These are phyloP conservation scores for Amanita pallidorosea DNA, from an alignment of 768 basidiomycete species.

Conservation along the genomic window DNA sequence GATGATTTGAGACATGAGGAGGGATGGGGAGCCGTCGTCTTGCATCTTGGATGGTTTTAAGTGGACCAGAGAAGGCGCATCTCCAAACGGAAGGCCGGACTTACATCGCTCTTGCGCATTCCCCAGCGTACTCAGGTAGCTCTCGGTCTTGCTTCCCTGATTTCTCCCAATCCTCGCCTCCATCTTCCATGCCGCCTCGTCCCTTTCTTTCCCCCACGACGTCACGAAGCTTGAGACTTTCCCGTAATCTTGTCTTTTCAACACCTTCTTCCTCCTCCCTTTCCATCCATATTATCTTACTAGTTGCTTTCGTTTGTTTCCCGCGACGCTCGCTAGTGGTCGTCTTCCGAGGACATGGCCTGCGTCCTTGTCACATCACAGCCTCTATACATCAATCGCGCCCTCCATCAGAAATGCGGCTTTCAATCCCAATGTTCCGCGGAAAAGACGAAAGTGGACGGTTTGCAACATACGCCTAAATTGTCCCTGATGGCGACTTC, in stretches of 20 bases:
- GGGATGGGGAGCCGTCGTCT: constrained; percentile 17
- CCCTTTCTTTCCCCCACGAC: not conserved
- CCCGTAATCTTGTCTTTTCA: not conserved
- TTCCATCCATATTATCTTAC: not conserved
- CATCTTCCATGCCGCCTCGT: not conserved
- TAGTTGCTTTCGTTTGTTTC: not conserved
- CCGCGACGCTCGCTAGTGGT: not conserved
- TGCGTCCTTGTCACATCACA: not conserved
- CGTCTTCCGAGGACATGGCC: not conserved
- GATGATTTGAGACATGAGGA: constrained; percentile 49
- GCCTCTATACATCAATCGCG: not conserved
- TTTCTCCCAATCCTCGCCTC: constrained; percentile 2
- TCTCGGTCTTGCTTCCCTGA: not conserved
- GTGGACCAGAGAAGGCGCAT: constrained; percentile 6
- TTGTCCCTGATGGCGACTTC: not conserved
- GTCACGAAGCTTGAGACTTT: not conserved
- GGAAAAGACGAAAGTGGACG: not conserved
- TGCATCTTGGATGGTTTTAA: constrained; percentile 5
- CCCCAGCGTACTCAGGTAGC: constrained; percentile 9
- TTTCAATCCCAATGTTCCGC: not conserved
- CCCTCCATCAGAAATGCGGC: not conserved
- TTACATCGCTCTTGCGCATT: constrained; percentile 17
- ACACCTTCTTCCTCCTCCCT: not conserved
- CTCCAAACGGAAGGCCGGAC: constrained; percentile 15
- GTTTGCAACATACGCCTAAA: not conserved